phyloP scores from a whole-genome alignment of 208 protist species.

The Strigomonas culicis region DNA sequence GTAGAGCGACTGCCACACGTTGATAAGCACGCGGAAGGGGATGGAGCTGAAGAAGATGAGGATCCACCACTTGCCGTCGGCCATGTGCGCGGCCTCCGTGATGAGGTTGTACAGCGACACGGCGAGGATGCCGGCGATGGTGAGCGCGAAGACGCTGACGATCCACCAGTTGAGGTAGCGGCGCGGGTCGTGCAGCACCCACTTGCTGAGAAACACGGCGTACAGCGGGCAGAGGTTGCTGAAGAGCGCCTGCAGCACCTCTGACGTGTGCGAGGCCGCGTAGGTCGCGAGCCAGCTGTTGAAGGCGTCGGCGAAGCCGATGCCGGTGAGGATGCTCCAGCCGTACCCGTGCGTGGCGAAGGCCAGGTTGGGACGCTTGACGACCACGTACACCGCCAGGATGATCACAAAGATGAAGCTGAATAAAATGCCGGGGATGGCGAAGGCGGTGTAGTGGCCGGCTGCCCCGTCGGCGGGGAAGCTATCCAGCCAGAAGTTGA shows the following conservation, averaged over 20 bases:
- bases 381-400: conserved; percentile 42
- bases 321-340: conserved; percentile 43
- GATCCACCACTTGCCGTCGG: conserved; percentile 62
- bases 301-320: conserved; percentile 65
- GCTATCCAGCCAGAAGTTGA: conserved; percentile 80
- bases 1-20: conserved; percentile 78
- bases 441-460: conserved; percentile 75
- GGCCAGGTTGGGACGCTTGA: conserved; percentile 44
- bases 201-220: conserved; percentile 67
- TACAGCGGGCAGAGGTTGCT: conserved; percentile 69
- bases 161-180: conserved; percentile 63
- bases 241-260: conserved; percentile 78
- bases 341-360: conserved; percentile 50
- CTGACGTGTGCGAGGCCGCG: conserved; percentile 68
- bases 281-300: conserved; percentile 80
- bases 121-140: conserved; percentile 52
- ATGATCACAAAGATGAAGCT: conserved; percentile 51
- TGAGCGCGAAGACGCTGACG: conserved; percentile 49
- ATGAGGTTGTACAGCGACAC: conserved; percentile 57
- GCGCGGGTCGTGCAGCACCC: conserved; percentile 65
- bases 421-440: conserved; percentile 61
- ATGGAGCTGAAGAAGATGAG: conserved; percentile 80
- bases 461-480: conserved; percentile 58
- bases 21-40: conserved; percentile 68
- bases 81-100: conserved; percentile 18